Evolutionary conservation across 306 rosid genomes (phyloP).

Genomic region (Mimosa bimucronata): DNA sequence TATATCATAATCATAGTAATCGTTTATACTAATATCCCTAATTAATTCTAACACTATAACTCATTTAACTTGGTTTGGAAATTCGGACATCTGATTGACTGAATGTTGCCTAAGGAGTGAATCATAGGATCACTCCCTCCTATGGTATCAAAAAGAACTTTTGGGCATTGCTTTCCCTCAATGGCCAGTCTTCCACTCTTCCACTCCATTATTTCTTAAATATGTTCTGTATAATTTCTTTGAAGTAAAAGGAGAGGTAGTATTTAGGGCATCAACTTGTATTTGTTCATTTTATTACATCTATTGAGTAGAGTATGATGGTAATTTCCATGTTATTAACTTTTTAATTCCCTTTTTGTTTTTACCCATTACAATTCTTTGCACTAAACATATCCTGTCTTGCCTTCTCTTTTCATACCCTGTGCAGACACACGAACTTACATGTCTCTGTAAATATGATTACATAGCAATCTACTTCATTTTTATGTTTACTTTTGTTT

Average conservation of each 20-base stretch:
- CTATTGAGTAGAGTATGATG: background rate
- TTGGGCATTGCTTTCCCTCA: conserved; percentile 8
- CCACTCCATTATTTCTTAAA: background rate
- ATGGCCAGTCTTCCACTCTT: background rate
- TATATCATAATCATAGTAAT: too few species aligned
- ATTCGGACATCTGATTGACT: background rate
- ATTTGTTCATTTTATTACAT: background rate
- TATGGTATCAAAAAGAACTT: too few species aligned
- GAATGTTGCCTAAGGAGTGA: conserved; percentile 1
- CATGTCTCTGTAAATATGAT: conserved; percentile 5
- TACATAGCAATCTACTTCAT: conserved; percentile 16
- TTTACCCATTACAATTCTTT: background rate
- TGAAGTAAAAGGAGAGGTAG: background rate
- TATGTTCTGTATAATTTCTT: background rate
- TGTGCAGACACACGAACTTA: background rate
- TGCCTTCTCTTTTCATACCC: background rate
- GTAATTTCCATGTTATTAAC: background rate
- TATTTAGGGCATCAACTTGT: background rate
- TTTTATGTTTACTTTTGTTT: conserved; percentile 20
- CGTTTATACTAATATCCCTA: too few species aligned
- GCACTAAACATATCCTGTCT: background rate
- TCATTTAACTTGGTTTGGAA: conserved; percentile 20
- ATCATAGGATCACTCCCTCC: too few species aligned
- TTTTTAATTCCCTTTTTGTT: background rate
- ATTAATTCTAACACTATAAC: too few species aligned